Conservation (phyloP, 257 asterid genomes). For the Solanum pimpinellifolium region DNA sequence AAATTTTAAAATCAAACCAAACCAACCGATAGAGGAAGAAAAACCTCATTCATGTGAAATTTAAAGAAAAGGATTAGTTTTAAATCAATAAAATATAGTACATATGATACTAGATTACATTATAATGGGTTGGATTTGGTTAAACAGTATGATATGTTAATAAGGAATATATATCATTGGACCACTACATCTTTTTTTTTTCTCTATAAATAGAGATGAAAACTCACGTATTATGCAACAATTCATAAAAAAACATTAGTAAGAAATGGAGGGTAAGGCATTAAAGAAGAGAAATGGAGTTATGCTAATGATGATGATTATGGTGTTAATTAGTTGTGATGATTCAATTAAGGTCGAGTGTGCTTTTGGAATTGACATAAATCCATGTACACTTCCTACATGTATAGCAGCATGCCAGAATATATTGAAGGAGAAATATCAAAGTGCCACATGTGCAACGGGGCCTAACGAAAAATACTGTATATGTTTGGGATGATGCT, state of each 20-base stretch:
- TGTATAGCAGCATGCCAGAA: constrained; percentile 42
- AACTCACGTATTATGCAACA: background rate
- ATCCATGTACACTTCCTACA: constrained; percentile 40
- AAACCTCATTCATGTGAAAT: no score
- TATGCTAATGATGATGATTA: background rate
- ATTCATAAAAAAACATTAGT: no score
- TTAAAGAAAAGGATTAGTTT: no score
- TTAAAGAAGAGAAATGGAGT: background rate
- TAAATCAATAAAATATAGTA: no score
- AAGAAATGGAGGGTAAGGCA: background rate
- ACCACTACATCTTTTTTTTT: background rate
- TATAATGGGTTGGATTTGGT: background rate
- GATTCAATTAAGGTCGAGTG: constrained; percentile 31
- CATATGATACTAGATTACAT: background rate
- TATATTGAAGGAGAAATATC: constrained; percentile 21
- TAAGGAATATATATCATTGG: background rate
- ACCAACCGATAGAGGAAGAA: no score
- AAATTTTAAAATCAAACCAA: no score
- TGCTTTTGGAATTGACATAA: constrained; percentile 32
- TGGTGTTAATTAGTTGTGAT: constrained; percentile 2
- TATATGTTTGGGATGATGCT: constrained; percentile 26
- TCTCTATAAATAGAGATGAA: background rate
- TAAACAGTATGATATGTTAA: background rate
- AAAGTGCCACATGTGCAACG: constrained; percentile 34
- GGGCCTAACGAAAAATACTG: constrained; percentile 49